Conservation (phyloP, 2,329 filamentous ascomycete species). For the Periconia macrospinosa region DNA sequence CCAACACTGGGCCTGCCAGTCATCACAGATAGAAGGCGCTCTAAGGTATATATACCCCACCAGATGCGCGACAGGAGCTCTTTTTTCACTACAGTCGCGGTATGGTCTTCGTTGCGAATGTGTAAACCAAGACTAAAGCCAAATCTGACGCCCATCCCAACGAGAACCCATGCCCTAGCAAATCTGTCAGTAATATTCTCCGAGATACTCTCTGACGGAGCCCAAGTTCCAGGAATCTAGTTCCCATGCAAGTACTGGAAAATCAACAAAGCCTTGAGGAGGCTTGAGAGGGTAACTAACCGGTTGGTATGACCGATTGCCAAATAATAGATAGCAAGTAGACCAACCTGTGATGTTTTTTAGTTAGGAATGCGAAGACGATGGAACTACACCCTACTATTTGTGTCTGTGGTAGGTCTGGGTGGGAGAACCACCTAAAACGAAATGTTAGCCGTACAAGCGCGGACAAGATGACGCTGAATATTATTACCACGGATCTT, state of each 20-base stretch:
- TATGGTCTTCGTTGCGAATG: constrained; percentile 34
- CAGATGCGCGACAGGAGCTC: constrained; percentile 42
- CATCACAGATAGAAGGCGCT: constrained; percentile 39
- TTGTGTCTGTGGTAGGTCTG: constrained; percentile 43
- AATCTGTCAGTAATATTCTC: neutral
- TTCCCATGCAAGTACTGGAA: too few species aligned
- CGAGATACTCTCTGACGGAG: neutral
- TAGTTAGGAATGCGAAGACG: neutral
- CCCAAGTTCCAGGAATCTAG: too few species aligned
- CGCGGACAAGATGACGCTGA: neutral
- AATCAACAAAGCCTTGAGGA: too few species aligned
- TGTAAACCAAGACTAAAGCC: constrained; percentile 42
- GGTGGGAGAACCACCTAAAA: constrained; percentile 17
- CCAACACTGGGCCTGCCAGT: constrained; percentile 43
- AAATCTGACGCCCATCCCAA: constrained; percentile 40
- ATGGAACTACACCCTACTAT: constrained; percentile 1
- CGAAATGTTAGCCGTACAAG: neutral
- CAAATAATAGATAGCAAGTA: constrained; percentile 45
- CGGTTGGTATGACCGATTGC: constrained; percentile 44
- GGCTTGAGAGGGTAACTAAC: constrained; percentile 17
- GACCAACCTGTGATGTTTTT: constrained; percentile 8
- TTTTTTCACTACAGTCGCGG: constrained; percentile 25
- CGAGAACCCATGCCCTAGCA: constrained; percentile 40
- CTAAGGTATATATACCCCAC: constrained; percentile 45
- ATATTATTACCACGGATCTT: constrained; percentile 15